phyloP scores from a whole-genome alignment of 2,329 filamentous ascomycete species.

The Pyricularia grisea region DNA sequence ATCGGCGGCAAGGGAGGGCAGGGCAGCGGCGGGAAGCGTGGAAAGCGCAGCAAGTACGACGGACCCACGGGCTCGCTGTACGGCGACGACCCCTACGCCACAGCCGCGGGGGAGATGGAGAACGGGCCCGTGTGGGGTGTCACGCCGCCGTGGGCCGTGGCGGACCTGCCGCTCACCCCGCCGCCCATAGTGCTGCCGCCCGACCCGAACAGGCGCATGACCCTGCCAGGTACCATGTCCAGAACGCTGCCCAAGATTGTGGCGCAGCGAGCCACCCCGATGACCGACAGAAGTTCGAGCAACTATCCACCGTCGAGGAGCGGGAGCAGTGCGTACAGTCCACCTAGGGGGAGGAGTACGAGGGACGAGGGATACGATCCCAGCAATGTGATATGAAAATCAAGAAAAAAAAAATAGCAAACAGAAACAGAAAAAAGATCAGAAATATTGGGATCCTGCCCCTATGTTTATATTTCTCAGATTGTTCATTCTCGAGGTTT shows the following conservation, averaged over 20 bases:
- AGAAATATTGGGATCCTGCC: no score
- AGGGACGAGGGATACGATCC: background rate
- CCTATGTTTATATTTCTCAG: no score
- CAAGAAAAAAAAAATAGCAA: background rate
- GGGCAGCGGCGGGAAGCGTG: background rate
- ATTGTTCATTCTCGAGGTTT: no score
- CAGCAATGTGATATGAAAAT: conserved; percentile 1
- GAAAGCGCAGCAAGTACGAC: background rate
- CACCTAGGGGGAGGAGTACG: background rate
- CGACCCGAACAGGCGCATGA: background rate
- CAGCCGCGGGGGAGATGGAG: background rate
- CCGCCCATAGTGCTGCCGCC: background rate
- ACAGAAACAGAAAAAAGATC: background rate
- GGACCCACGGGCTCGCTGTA: background rate
- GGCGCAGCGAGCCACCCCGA: background rate
- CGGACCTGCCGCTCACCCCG: background rate
- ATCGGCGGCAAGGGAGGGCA: background rate
- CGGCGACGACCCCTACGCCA: background rate
- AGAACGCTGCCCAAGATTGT: conserved; percentile 4
- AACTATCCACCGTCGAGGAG: background rate
- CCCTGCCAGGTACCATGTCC: conserved; percentile 3
- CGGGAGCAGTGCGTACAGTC: background rate
- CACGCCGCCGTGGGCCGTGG: background rate
- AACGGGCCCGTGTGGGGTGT: background rate
- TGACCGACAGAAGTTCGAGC: background rate